Base-by-base conservation (phyloP, 2,329 filamentous ascomycete species). In the Cladophialophora carrionii region DNA sequence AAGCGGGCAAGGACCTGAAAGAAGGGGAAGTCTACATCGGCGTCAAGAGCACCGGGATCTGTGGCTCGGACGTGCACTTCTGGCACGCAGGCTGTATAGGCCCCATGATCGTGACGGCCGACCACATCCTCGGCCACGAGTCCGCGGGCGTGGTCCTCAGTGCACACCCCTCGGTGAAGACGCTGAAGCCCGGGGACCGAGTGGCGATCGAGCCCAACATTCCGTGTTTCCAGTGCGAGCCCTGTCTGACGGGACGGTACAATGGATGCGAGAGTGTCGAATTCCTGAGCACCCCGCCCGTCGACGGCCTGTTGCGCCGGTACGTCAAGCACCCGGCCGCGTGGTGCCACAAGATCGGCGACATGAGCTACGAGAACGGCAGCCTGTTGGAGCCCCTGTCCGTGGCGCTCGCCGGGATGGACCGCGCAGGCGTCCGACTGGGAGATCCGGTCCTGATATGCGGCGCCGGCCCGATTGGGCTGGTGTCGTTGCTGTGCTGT, bases 81-180 rank as follows among this genome's bases (percentile, higher is more conserved):
- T 98, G 94, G 94, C 91, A 96, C 76, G 90, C 90, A 57, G 94
- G 94, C 71, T 91, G 90, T 81, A 98, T 98, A 76, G 94, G 94
- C 31, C 93, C 93, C 71, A 97, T 97, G 93, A 89, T 97, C 69
- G 94, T 98, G 55, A 85, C 85, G 71, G 90, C 85, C 74, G 89
- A 93, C 74, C 94, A 97, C 78, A 92, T 97, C 74, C 88, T 98
- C 22, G 94, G 94, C 71, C 94, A 98, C 82, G 94, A 98, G 81
- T 95, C 92, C 49, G 94, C 93, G 69, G 88, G 83, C 48, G 89
- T 78, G 73, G 79, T 97, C 65, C 85, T 97, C 71, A 90, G 92
- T 17, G 89, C 89, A 60, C 90, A 76, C 2, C 86, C 91, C 48
- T 91, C 90, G 31, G 92, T 97, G 65, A 91, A 83, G 32, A 78